A percentile compares a stretch with the other conserved stretches of the same genome.
Evolutionary conservation across 805 yeast species (phyloP).

Genomic region (Blastobotrys terrestris): DNA sequence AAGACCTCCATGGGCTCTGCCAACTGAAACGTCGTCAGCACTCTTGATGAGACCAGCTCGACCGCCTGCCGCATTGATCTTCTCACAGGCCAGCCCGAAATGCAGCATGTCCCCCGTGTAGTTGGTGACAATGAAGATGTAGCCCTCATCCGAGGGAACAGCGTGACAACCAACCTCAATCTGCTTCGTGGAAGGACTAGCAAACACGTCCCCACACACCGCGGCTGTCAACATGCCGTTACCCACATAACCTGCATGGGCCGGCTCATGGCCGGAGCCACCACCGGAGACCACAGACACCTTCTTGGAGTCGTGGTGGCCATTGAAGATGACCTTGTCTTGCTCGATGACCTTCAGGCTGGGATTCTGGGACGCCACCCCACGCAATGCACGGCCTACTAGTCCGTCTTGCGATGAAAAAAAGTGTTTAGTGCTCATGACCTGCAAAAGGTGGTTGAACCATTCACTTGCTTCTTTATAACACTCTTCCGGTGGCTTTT

Average conservation of each 20-base stretch:
- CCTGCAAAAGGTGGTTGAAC: too few species aligned
- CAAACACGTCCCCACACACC: conserved; percentile 81
- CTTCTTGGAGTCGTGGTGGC: conserved; percentile 34
- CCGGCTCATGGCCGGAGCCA: conserved; percentile 93
- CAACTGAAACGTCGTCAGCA: conserved; percentile 90
- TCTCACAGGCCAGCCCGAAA: conserved; percentile 83
- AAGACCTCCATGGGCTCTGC: conserved; percentile 73
- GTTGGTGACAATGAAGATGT: conserved; percentile 74
- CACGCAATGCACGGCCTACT: conserved; percentile 36
- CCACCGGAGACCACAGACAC: conserved; percentile 83
- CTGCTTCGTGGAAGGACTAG: conserved; percentile 86
- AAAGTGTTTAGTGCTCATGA: conserved; percentile 38
- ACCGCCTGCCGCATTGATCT: conserved; percentile 54
- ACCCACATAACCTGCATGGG: conserved; percentile 87
- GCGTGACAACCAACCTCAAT: conserved; percentile 63
- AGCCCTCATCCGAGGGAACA: conserved; percentile 49
- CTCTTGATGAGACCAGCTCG: conserved; percentile 66
- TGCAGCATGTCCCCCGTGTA: conserved; percentile 91
- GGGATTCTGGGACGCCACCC: conserved; percentile 36
- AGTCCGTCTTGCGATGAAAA: conserved; percentile 34
- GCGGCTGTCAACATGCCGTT: conserved; percentile 78
- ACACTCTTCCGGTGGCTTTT: too few species aligned
- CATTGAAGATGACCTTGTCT: conserved; percentile 37
- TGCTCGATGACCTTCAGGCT: conserved; percentile 33
- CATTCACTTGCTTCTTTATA: too few species aligned